Evolutionary conservation across 2,329 filamentous ascomycete species (phyloP), one percentile per base, ranked within the genome.

Genomic region (Orbilia ellipsospora): DNA sequence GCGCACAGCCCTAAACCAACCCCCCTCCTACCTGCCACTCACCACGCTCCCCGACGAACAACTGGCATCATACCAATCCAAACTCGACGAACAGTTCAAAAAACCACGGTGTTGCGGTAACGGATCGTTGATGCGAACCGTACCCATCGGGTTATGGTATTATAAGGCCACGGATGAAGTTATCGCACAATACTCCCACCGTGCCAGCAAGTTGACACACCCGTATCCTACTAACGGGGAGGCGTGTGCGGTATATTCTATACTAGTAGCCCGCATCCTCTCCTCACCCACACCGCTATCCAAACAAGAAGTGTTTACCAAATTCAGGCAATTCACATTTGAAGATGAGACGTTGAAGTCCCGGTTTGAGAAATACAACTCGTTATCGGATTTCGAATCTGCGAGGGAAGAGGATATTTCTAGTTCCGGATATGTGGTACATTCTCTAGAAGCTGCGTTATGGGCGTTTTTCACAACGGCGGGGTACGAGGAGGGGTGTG

Each of bases 391-490:
- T 79, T 74, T 50, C 62, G 73, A 0, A 69, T 66, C 8, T 13
- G 13, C 4, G 1, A 18, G 16, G 13, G 61, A 70, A 8, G 62
- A 80, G 5, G 82, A 84, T 6, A 79, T 76, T 0, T 75, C 72
- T 15, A 83, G 81, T 57, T 82, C 81, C 16, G 83, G 83, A 1
- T 84, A 82, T 78, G 83, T 85, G 7, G 76, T 84, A 8, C 80
- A 84, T 65, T 84, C 82, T 2, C 78, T 85, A 1, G 82, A 84
- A 54, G 82, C 81, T 2, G 83, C 83, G 0, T 73, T 84, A 15
- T 85, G 83, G 83, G 81, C 79, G 1, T 83, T 85, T 65, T 85
- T 84, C 78, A 81, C 78, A 50, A 82, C 81, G 26, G 78, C 80
- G 6, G 79, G 73, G 4, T 84, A 83, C 77, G 79, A 80, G 31